Conservation (phyloP, 1,139 yeast species). For the Protomyces arabidopsidicola region DNA sequence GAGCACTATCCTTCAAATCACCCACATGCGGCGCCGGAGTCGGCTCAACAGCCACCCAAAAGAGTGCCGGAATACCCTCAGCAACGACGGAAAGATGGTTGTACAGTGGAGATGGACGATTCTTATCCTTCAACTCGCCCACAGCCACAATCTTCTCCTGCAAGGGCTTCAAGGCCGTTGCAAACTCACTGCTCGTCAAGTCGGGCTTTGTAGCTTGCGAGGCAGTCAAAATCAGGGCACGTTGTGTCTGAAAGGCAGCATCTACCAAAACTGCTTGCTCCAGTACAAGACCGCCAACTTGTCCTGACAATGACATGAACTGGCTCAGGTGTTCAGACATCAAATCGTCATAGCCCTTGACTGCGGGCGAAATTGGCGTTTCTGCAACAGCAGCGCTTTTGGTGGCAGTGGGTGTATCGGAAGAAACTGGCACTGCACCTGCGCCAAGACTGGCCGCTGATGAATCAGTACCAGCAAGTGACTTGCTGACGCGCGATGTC, state of each 20-base stretch:
- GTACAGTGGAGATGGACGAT: slow-evolving; percentile 59
- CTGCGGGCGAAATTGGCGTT: neutral
- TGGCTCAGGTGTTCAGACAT: neutral
- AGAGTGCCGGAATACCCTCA: slow-evolving; percentile 84
- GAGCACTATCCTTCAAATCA: slow-evolving; percentile 86
- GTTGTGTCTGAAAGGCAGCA: slow-evolving; percentile 59
- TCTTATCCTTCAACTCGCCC: slow-evolving; percentile 63
- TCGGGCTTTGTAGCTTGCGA: slow-evolving; percentile 62
- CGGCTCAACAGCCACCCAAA: slow-evolving; percentile 78
- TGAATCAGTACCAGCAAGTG: neutral
- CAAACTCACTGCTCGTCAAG: slow-evolving; percentile 39
- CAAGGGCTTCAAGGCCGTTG: slow-evolving; percentile 62
- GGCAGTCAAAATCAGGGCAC: slow-evolving; percentile 56
- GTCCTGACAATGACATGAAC: neutral
- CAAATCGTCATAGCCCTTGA: slow-evolving; percentile 2
- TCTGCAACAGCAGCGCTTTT: neutral
- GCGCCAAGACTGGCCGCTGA: neutral
- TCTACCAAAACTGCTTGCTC: slow-evolving; percentile 41
- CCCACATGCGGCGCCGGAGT: slow-evolving; percentile 67
- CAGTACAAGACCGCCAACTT: slow-evolving; percentile 1
- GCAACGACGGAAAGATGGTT: slow-evolving; percentile 77
- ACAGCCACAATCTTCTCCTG: slow-evolving; percentile 58
- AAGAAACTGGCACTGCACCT: neutral
- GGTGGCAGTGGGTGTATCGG: neutral
- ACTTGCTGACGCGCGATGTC: neutral